phyloP scores from a whole-genome alignment of 2,329 filamentous ascomycete species.

The Chaetomium olivaceum region DNA sequence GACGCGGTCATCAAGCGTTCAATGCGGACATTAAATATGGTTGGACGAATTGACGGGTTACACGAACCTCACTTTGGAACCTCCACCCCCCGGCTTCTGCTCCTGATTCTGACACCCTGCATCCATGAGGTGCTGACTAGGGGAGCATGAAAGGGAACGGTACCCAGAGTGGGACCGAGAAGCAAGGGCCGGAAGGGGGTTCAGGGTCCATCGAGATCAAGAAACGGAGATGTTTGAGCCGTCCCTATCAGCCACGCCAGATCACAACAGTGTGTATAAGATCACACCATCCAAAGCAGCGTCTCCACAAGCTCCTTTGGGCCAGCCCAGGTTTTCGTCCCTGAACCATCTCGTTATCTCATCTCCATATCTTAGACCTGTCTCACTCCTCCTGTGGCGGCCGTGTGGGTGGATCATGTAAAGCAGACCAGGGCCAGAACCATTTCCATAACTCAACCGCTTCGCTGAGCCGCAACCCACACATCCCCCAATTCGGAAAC shows the following conservation, averaged over 20 bases:
- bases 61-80: neutral
- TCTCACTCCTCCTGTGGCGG: neutral
- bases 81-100: neutral
- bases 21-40: neutral
- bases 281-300: neutral
- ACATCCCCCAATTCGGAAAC: neutral
- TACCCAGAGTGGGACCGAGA: neutral
- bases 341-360: too few species aligned
- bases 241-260: neutral
- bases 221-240: neutral
- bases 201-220: neutral
- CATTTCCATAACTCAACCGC: neutral
- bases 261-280: neutral
- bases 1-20: slow-evolving; percentile 2
- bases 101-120: neutral
- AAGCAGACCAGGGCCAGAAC: neutral
- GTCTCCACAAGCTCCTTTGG: neutral
- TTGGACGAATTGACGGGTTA: neutral
- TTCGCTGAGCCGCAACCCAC: neutral
- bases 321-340: too few species aligned
- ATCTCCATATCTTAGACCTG: neutral
- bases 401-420: neutral
- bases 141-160: neutral
- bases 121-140: neutral
- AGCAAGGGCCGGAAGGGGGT: neutral